Conservation (phyloP, 2,329 filamentous ascomycete species). For the Trichoderma sp. region DNA sequence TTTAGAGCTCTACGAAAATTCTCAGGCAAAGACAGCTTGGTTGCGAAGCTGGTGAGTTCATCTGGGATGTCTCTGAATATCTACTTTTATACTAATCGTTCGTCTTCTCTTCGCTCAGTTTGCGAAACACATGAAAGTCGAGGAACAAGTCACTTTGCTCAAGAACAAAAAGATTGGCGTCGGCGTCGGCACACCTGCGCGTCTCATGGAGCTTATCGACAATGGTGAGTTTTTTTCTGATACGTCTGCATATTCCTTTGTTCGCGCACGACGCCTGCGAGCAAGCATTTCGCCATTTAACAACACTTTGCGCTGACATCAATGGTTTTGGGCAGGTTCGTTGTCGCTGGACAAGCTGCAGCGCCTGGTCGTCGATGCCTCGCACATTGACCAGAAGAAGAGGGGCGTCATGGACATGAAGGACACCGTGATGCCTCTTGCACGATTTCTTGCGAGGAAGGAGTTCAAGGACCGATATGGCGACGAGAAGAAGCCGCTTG, state of each 20-base stretch:
- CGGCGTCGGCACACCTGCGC: constrained; percentile 85
- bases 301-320: background rate
- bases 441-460: constrained; percentile 70
- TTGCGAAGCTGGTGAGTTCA: constrained; percentile 73
- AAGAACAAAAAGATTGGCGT: constrained; percentile 74
- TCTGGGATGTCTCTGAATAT: background rate
- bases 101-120: constrained; percentile 55
- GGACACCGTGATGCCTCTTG: constrained; percentile 82
- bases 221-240: constrained; percentile 62
- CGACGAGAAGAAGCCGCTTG: constrained; percentile 60
- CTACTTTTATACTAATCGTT: background rate
- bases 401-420: constrained; percentile 93
- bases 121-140: constrained; percentile 96
- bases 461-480: constrained; percentile 74
- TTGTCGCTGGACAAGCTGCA: constrained; percentile 73
- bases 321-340: constrained; percentile 51
- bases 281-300: background rate
- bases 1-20: constrained; percentile 73
- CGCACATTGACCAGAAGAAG: constrained; percentile 94
- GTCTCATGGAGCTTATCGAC: constrained; percentile 80
- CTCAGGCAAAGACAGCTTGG: constrained; percentile 73
- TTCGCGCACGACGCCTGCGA: no score
- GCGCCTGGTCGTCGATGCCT: constrained; percentile 85
- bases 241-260: background rate
- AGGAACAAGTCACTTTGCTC: constrained; percentile 80